Evolutionary conservation across 441 rosid genomes (phyloP).

Genomic region (Sinapis alba): DNA sequence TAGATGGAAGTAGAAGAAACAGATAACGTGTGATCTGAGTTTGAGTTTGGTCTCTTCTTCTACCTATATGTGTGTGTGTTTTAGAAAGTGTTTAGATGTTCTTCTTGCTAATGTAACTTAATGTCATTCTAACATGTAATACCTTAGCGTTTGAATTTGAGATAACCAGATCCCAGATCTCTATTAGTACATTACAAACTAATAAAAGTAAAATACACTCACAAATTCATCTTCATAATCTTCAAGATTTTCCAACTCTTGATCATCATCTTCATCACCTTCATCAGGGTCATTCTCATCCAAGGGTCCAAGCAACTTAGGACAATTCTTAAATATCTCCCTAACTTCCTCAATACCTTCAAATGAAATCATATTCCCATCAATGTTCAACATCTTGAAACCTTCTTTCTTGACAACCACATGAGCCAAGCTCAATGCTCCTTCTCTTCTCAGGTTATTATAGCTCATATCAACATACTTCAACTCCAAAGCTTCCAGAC

Average conservation of each 20-base stretch:
- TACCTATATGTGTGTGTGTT: constrained; percentile 6
- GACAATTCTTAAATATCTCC: neutral
- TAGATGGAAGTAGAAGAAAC: constrained; percentile 51
- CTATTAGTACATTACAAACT: neutral
- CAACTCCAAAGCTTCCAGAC: neutral
- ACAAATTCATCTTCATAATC: neutral
- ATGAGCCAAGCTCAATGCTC: constrained; percentile 3
- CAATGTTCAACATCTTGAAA: constrained; percentile 7
- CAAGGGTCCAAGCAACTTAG: constrained; percentile 1
- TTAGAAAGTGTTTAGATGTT: constrained; percentile 19
- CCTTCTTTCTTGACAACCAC: neutral
- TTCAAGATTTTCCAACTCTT: neutral
- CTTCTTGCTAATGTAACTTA: constrained; percentile 23
- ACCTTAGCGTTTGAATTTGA: neutral
- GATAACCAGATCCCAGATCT: neutral
- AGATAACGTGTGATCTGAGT: constrained; percentile 20
- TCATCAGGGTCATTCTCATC: neutral
- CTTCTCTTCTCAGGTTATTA: neutral
- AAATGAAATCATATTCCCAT: neutral
- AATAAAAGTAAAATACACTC: constrained; percentile 3
- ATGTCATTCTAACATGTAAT: neutral
- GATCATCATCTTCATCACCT: neutral
- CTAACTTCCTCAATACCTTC: neutral
- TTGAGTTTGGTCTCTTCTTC: constrained; percentile 28
- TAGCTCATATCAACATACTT: neutral